phyloP scores from a whole-genome alignment of 192 early-diverging fungal species.

The Polychytrium aggregatum region DNA sequence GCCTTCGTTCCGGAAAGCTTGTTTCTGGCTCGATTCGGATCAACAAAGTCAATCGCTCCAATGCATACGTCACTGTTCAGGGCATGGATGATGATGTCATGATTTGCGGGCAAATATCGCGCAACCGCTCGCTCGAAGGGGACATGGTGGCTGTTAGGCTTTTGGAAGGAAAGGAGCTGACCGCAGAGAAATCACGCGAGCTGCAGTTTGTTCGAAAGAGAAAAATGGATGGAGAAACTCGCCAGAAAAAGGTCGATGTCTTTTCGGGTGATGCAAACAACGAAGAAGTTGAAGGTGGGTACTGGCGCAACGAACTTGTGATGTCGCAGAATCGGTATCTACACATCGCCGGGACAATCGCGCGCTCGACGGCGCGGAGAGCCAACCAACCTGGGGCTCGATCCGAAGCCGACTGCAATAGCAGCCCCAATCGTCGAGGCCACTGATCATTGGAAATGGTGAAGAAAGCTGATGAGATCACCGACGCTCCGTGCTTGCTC shows the following conservation, averaged over 20 bases:
- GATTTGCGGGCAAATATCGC: constrained; percentile 57
- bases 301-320: too few species aligned
- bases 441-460: too few species aligned
- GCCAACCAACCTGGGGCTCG: too few species aligned
- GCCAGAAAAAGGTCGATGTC: constrained; percentile 39
- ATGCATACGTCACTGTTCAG: constrained; percentile 80
- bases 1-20: constrained; percentile 23
- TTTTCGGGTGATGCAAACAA: constrained; percentile 36
- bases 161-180: constrained; percentile 57
- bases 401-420: too few species aligned
- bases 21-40: constrained; percentile 71
- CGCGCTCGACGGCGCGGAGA: too few species aligned
- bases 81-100: constrained; percentile 50
- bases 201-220: too few species aligned
- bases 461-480: too few species aligned
- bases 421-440: too few species aligned
- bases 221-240: constrained; percentile 26
- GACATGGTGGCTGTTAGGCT: constrained; percentile 70
- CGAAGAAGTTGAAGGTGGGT: constrained; percentile 35
- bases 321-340: too few species aligned
- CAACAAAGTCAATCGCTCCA: constrained; percentile 72
- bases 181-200: constrained; percentile 12
- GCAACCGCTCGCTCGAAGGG: constrained; percentile 79
- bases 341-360: too few species aligned
- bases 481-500: too few species aligned